Evolutionary conservation across 2,329 filamentous ascomycete genomes (phyloP).

Genomic region (Hypomyces perniciosus): DNA sequence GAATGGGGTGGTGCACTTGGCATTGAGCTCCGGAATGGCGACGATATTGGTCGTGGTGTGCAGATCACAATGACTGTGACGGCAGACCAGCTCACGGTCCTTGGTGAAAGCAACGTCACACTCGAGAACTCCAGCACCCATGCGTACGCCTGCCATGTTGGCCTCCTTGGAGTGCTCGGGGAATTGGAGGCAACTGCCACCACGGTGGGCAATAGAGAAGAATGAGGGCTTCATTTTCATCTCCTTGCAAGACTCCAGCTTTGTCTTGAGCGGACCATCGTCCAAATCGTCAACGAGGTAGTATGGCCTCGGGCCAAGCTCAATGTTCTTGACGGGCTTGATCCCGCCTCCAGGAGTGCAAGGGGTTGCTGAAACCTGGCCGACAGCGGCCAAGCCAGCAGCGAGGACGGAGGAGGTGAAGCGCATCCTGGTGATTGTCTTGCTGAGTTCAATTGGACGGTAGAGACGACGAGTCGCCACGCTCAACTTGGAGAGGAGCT

Average conservation of each 20-base stretch:
- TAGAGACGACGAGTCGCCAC: background rate
- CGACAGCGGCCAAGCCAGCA: slow-evolving; percentile 25
- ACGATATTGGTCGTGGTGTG: slow-evolving; percentile 66
- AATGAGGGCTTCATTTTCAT: slow-evolving; percentile 43
- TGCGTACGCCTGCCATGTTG: slow-evolving; percentile 55
- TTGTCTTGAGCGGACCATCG: slow-evolving; percentile 51
- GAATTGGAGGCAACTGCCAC: slow-evolving; percentile 55
- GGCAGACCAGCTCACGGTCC: slow-evolving; percentile 60
- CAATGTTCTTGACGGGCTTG: slow-evolving; percentile 41
- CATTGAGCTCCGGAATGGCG: slow-evolving; percentile 52
- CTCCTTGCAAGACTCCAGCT: slow-evolving; percentile 53
- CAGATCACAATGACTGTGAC: slow-evolving; percentile 61
- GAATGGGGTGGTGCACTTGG: slow-evolving; percentile 59
- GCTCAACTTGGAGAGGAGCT: too few species aligned
- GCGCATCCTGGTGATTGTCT: slow-evolving; percentile 23
- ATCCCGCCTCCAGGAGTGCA: slow-evolving; percentile 14
- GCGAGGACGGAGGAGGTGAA: slow-evolving; percentile 24
- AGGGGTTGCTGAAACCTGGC: slow-evolving; percentile 24
- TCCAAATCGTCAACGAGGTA: slow-evolving; percentile 60
- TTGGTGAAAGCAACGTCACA: slow-evolving; percentile 63
- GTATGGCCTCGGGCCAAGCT: slow-evolving; percentile 58
- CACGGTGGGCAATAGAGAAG: slow-evolving; percentile 59
- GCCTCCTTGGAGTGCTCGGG: slow-evolving; percentile 59
- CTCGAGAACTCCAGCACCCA: slow-evolving; percentile 62
- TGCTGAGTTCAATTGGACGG: background rate